A percentile compares a stretch with the other conserved stretches of the same genome.
Evolutionary conservation across 73 alveolate genomes (phyloP).

Genomic region (Tetrahymena malaccensis): DNA sequence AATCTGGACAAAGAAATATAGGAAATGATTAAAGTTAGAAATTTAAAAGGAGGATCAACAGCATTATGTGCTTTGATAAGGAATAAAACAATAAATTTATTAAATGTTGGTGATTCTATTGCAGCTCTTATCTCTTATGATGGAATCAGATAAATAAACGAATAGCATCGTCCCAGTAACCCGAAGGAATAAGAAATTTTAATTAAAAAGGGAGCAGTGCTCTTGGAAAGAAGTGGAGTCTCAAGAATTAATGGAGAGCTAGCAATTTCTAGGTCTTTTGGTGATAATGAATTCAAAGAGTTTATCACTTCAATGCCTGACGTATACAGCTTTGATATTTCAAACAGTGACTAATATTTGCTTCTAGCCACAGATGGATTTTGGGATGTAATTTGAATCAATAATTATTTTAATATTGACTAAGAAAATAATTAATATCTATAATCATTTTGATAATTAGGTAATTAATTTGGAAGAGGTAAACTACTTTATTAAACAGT

Average conservation of each 20-base stretch:
- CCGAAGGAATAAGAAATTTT: slow-evolving; percentile 5
- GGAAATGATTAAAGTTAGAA: background rate
- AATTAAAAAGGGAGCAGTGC: background rate
- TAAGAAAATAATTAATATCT: background rate
- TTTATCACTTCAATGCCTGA: slow-evolving; percentile 18
- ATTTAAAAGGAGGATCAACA: slow-evolving; percentile 33
- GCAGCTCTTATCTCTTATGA: slow-evolving; percentile 6
- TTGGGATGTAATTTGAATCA: slow-evolving; percentile 16
- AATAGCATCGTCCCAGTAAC: slow-evolving; percentile 21
- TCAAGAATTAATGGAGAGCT: slow-evolving; percentile 38
- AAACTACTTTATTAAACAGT: background rate
- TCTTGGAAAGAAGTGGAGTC: slow-evolving; percentile 1
- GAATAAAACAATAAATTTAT: background rate
- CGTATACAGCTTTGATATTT: background rate
- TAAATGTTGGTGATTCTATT: slow-evolving; percentile 26
- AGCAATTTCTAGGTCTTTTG: slow-evolving; percentile 28
- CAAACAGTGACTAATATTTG: background rate
- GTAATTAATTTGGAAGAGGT: background rate
- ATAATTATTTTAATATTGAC: too few species aligned
- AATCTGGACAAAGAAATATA: background rate
- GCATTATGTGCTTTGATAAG: slow-evolving; percentile 15
- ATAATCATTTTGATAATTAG: background rate
- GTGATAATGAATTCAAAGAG: slow-evolving; percentile 18
- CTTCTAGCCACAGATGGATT: slow-evolving; percentile 34
- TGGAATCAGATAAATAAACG: slow-evolving; percentile 5